Evolutionary conservation across 208 protist genomes (phyloP), one percentile per base, ranked within the genome.

Genomic region (Acanthamoeba sp.): DNA sequence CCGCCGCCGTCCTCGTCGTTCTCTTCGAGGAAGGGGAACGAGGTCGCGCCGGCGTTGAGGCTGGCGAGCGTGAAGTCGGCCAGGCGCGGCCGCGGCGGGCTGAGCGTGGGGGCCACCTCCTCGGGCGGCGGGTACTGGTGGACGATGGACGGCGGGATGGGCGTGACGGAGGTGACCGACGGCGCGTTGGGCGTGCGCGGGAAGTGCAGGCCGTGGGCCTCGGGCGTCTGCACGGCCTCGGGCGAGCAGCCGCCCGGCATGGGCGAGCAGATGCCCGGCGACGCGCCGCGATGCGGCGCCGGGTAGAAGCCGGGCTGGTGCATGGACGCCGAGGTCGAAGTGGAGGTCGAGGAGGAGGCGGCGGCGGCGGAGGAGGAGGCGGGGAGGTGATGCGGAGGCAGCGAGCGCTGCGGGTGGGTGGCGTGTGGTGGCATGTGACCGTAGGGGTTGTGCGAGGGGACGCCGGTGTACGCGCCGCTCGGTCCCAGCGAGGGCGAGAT

Each of bases 191-290:
- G 76, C 5, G 38, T 85, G 27, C 76, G 76, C n/a, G 76, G 38
- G 76, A 85, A 85, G 76, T 85, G 76, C 10, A 50, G 38, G 42
- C 76, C 76, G 27, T 85, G 76, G 22, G 76, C 76, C 45, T 50
- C 45, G 24, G 76, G 76, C 42, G 76, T 85, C 24, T 85, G 76
- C 76, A 85, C 76, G 38, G 76, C 76, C 45, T 85, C 76, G n/a
- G 76, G 76, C 45, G 73, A 36, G 73, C 38, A 22, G 38, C 24
- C 22, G 42, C 24, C 34, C 20, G 69, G 32, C n/a, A 80, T 36
- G 14, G 73, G 73, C 34, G 76, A 85, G n/a, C 27, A 40, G 76
- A 85, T 57, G 76, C 2, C 45, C 22, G 76, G 76, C 76, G 76
- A 85, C 38, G 69, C n/a, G 34, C 62, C 5, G 24, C 24, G 38